A percentile compares a stretch with the other conserved stretches of the same genome.
phyloP scores from a whole-genome alignment of 2,329 filamentous ascomycete species.

The Zalaria sp. region DNA sequence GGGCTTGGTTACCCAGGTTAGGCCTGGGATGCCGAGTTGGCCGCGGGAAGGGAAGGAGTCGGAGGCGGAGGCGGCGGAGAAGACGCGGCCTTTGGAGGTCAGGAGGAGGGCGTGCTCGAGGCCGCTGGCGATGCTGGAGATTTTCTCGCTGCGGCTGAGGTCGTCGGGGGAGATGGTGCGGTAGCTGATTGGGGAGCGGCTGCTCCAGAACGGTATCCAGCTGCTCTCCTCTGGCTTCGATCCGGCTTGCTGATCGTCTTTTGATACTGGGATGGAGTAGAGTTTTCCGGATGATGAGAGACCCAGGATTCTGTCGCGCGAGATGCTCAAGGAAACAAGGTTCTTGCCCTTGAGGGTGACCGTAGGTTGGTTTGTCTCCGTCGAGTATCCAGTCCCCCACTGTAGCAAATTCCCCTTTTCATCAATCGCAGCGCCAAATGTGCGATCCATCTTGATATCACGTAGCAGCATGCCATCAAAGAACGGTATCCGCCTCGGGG shows the following conservation, averaged over 20 bases:
- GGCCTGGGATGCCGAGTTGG: conserved; percentile 73
- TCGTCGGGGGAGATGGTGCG: conserved; percentile 53
- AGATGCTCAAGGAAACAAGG: conserved; percentile 61
- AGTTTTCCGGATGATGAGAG: conserved; percentile 61
- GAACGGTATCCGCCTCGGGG: conserved; percentile 60
- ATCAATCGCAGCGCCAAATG: conserved; percentile 73
- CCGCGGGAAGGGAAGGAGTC: conserved; percentile 67
- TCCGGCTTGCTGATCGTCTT: conserved; percentile 52
- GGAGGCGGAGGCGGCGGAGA: conserved; percentile 71
- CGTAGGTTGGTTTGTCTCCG: conserved; percentile 47
- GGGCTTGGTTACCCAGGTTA: conserved; percentile 68
- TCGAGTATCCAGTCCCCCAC: conserved; percentile 72
- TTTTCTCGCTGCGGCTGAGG: conserved; percentile 54
- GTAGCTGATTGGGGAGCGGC: conserved; percentile 49
- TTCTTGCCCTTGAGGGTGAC: conserved; percentile 71
- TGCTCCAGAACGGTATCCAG: conserved; percentile 65
- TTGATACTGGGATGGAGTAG: conserved; percentile 71
- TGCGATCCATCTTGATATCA: conserved; percentile 71
- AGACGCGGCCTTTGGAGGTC: conserved; percentile 73
- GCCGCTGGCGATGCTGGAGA: conserved; percentile 62
- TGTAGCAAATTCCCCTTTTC: conserved; percentile 82
- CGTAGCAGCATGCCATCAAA: conserved; percentile 76
- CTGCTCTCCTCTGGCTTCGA: conserved; percentile 48
- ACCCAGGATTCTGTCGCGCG: conserved; percentile 69
- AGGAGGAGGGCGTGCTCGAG: conserved; percentile 77